A percentile compares a stretch with the other conserved stretches of the same genome.
phyloP scores from a whole-genome alignment of 768 basidiomycete genomes.

The Mycena pura region DNA sequence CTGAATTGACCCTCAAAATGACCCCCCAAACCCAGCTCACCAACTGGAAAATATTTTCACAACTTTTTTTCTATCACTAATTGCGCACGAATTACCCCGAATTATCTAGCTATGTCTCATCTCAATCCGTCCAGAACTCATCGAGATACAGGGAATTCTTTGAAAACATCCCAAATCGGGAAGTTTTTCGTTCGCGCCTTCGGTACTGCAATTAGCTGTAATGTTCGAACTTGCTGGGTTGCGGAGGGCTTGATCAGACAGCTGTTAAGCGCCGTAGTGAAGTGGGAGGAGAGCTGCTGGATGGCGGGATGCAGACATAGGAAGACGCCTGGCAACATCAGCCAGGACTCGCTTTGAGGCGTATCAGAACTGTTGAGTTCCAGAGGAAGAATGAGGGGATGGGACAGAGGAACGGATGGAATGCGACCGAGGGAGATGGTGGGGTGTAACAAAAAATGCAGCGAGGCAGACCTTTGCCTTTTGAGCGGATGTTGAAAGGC shows the following conservation, averaged over 20 bases:
- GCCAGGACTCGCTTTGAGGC: not conserved
- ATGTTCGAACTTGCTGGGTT: not conserved
- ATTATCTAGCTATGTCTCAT: too few species aligned
- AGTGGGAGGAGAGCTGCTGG: not conserved
- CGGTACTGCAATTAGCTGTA: too few species aligned
- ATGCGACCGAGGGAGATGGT: conserved; percentile 3
- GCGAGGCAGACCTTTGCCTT: conserved; percentile 1
- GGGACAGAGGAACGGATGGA: conserved; percentile 5
- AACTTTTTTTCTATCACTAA: too few species aligned
- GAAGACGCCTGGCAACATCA: not conserved
- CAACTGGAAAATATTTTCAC: too few species aligned
- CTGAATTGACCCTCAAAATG: too few species aligned
- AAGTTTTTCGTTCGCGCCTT: too few species aligned
- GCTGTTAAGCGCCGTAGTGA: not conserved
- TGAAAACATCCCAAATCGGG: too few species aligned
- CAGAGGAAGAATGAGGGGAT: conserved; percentile 9
- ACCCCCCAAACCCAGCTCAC: too few species aligned
- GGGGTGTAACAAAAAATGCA: conserved; percentile 4
- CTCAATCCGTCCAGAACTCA: too few species aligned
- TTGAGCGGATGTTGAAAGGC: conserved; percentile 8
- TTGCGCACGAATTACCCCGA: too few species aligned
- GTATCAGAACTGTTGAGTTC: not conserved
- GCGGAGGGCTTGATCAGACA: not conserved
- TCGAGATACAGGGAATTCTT: too few species aligned
- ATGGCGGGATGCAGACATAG: not conserved